Base-by-base conservation (phyloP, 2,329 filamentous ascomycete species). In the Paracorniculantispora psalliotae region DNA sequence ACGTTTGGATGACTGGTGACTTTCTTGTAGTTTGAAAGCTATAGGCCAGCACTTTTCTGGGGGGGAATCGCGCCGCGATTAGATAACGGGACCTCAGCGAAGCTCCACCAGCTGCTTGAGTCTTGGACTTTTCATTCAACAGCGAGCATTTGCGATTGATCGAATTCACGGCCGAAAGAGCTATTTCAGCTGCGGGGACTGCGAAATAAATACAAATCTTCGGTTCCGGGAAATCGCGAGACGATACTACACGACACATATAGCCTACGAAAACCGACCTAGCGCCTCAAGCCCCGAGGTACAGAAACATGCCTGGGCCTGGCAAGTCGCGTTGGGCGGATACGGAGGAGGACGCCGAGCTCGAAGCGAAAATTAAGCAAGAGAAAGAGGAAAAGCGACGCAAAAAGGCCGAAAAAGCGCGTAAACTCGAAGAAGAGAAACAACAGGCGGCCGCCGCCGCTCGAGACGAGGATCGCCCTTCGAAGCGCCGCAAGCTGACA, bases 351-450 rank as follows among this genome's bases (percentile, higher is more conserved):
- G 92, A 97, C 71, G 85, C 85, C 23, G 89, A 85, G 46, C 80
- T 88, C 44, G 87, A 90, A 61, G 86, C 86, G 21, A 85, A 86
- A 68, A 81, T 86, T 58, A 93, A 89, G 73, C 83, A 80, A 62
- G 90, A 94, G 71, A 97, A 93, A 75, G 91, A 96, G 74, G 89
- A 92, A 68, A 96, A 94, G 80, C 91, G 89, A 74, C 87, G 89
- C 52, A 77, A 85, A 53, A 97, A 94, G 73, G 88, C 86, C 28
- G 89, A 92, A 69, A 96, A 92, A 73, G 88, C 90, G 65, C 86
- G 85, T 60, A 84, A 83, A 67, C 79, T 83, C 37, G 85, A 90
- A 63, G 82, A 74, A 59, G 63, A 68, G 49, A 66, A 63, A 50
- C 67, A 70, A 50, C 67, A 69, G 59, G 69, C 74, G 62, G 74